Evolutionary conservation across 768 basidiomycete species (phyloP), one percentile per base, ranked within the genome.

Genomic region (Coprinopsis marcescibilis): DNA sequence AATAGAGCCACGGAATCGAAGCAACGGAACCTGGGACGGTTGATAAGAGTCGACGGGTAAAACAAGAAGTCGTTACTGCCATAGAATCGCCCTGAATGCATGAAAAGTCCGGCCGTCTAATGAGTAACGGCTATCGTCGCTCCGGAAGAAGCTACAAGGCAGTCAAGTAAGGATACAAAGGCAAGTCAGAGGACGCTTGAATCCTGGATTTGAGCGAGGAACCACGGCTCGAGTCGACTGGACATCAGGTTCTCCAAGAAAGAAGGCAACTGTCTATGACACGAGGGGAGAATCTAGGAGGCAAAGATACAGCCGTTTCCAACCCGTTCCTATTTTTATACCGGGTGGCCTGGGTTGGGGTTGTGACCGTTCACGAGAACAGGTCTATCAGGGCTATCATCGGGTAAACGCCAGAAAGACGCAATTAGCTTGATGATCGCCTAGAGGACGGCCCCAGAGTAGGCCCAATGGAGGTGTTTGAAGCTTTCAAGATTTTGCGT

Each of bases 21-120:
- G 21, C 11, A 11, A 8, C 38, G 20, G 38, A 40, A 40, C 38
- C 25, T 24, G 8, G 15, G 17, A 24, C 21, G 15, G 38, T 24
- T 11, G 35, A 10, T 36, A 20, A 40, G 38, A 23, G 21, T 32
- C 12, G 5, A 17, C 38, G 38, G 38, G 38, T n/a, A 40, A 40
- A 40, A 40, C 21, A 24, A 40, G 38, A 23, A 24, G 7, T 24
- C 21, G 17, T 11, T 10, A n/a, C n/a, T n/a, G n/a, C n/a, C n/a
- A n/a, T n/a, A n/a, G n/a, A n/a, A n/a, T n/a, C n/a, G n/a, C n/a
- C n/a, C n/a, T n/a, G n/a, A n/a, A n/a, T n/a, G n/a, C n/a, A n/a
- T 36, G 38, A 40, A 40, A 40, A 40, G 15, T 40, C 38, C 38
- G 38, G 38, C 38, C 21, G 38, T 15, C 4, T 15, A 23, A 24